Evolutionary conservation across 1,284 basidiomycete species (phyloP), one percentile per base, ranked within the genome.

Genomic region (Ceratobasidium sp.): DNA sequence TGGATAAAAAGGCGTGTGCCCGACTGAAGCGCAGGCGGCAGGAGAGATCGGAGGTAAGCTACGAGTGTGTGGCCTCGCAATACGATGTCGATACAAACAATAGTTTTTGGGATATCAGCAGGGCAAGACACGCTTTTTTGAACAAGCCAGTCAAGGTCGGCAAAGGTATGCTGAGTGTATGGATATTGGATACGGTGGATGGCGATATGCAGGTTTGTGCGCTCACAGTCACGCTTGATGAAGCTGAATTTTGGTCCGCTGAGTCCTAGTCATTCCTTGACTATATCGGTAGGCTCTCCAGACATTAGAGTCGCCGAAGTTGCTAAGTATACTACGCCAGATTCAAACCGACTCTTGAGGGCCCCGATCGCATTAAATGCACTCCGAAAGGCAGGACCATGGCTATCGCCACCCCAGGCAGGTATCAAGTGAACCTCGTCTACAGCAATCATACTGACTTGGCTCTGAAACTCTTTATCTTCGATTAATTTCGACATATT

Each of bases 361-460:
- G 35, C 8, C 14, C 57, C 38, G 35, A 59, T 43, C 6, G 57
- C 38, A 16, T 13, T 43, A 35, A 43, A 59, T 6, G 57, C 57
- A 21, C 57, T 30, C 21, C 57, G 35, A n/a, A 59, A 59, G 13
- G 35, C 18, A 7, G 7, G 4, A 8, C 57, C 16, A 35, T 6
- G 6, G n/a, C 30, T n/a, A 14, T 35, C 28, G 32, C 32, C 55
- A 38, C 28, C 57, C 57, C 57, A 59, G 5, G 21, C 26, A 3
- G 57, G 57, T 6, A 59, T 59, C n/a, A 59, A 23, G 35, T 59
- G 57, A 11, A 41, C 57, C 21, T 59, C 57, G 38, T 59, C 57
- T n/a, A 43, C 57, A 6, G 44, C 35, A 5, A 59, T 41, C 26
- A 59, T n/a, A 14, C 57, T 23, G n/a, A 59, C 13, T 11, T 35